Evolutionary conservation across 768 basidiomycete species (phyloP), one percentile per base, ranked within the genome.

Genomic region (Trametes punicea): DNA sequence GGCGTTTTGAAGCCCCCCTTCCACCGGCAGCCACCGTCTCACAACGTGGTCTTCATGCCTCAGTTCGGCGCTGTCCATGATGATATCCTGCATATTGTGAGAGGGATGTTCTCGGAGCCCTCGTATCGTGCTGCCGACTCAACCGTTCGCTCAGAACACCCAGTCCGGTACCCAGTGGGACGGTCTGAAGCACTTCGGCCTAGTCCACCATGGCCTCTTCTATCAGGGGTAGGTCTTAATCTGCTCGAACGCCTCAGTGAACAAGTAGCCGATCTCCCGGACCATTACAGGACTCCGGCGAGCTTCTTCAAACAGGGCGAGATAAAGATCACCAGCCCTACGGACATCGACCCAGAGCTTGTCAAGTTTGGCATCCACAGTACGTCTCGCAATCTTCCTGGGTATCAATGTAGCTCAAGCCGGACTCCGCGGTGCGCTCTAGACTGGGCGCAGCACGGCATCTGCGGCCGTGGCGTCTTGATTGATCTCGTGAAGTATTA

Each of bases 101-200:
- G 62, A 3, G 25, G 8, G n/a, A 52, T 15, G 25, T 15, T 2
- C 5, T 23, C 20, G 38, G 1, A 3, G 1, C 4, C 23, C 18
- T 26, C 8, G 26, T n/a, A 2, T 7, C 26, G 7, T 4, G 16
- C 1, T 47, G 11, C 4, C 10, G 20, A 7, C 6, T 23, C 38
- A 34, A 13, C 40, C 30, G 20, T 50, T 15, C 48, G 9, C 13
- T 7, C 62, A 86, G 84, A 86, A 87, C 60, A 84, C 84, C 0
- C 85, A 87, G 69, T 84, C 83, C 0, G 83, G 84, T 16, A 76
- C 83, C 4, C 85, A 87, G 60, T 85, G 85, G 85, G 85, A 87
- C 61, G 83, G 85, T 6, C 54, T 85, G 63, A 74, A 78, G 56
- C 84, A 87, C 59, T 82, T 75, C 62, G 81, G 81, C 5, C 56